Base-by-base conservation (phyloP, 306 rosid genomes). In the Sicyos baderoa region DNA sequence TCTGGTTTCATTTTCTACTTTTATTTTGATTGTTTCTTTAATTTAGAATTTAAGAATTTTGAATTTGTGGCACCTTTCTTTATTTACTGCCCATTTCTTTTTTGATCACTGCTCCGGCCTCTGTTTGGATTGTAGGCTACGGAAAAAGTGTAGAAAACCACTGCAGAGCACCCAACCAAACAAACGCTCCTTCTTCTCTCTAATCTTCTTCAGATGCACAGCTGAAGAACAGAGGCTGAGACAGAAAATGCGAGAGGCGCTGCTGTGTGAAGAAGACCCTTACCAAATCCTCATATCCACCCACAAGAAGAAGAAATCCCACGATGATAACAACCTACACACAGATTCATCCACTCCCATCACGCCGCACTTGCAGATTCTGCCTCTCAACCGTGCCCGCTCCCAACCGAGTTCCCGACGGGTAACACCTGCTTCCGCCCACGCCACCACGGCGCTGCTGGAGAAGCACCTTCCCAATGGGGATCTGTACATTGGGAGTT, bases 401-500 rank as follows among this genome's bases (percentile, higher is more conserved):
- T 85, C 95, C 0, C 96, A 86, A 72, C 90, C 81, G 5, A 84
- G 85, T 5, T 74, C 84, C 0, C 75, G 98, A 14, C 78, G 91
- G 11, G 94, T 93, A 7, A 82, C 89, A 0, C 99, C 82, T 0
- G 14, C 71, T 57, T 17, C 69, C 17, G 19, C 1, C 50, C 71
- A 50, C 25, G 66, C 81, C 15, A 29, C 35, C 4, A 44, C 70
- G 17, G 40, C 69, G 27, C 69, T 72, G 27, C 69, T 72, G 0
- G 86, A 90, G 82, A 79, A 74, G 71, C 77, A 48, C 4, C 78
- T 94, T 0, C 86, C 95, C 0, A 88, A 90, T 85, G 99, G 96
- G 12, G 97, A 94, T 87, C 87, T 84, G 18, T 94, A 88, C 85
- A 82, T 84, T 77, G 99, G 99, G 1, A 83, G 79, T 72, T 94